Percentiles rank a stretch among this genome's conserved stretches.
Conservation (phyloP, 495 filamentous ascomycete genomes). For the Hyaloscypha variabilis region DNA sequence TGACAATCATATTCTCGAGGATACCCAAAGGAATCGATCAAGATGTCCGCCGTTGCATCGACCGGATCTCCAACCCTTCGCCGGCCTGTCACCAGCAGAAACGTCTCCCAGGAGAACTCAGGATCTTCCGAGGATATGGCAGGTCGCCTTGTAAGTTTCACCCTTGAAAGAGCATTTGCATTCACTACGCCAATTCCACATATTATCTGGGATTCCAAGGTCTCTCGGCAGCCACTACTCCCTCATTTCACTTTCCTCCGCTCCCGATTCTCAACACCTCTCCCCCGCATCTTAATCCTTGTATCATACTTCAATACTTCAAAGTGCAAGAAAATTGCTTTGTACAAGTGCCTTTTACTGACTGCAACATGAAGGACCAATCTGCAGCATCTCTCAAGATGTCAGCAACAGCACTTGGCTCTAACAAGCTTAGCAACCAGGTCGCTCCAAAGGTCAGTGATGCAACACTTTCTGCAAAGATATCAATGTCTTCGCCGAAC, state of each 20-base stretch:
- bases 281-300: not conserved
- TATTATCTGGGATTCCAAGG: not conserved
- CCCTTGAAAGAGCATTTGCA: not conserved
- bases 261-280: slow-evolving; percentile 1
- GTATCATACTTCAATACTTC: not conserved
- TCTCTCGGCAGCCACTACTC: not conserved
- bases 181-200: not conserved
- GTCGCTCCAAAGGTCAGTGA: slow-evolving; percentile 33
- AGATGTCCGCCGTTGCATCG: slow-evolving; percentile 49
- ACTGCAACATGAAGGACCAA: slow-evolving; percentile 1
- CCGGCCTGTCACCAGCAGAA: slow-evolving; percentile 39
- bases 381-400: slow-evolving; percentile 35
- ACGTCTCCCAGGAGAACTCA: slow-evolving; percentile 44
- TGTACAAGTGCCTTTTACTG: not conserved
- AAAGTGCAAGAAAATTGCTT: not conserved
- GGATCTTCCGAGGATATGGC: slow-evolving; percentile 38
- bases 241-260: not conserved
- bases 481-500: not conserved
- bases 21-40: slow-evolving; percentile 20
- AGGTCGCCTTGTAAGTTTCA: slow-evolving; percentile 37
- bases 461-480: not conserved
- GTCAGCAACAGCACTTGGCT: slow-evolving; percentile 43
- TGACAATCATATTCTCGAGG: slow-evolving; percentile 21
- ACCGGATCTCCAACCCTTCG: slow-evolving; percentile 52
- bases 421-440: slow-evolving; percentile 53